Conservation (phyloP, 768 basidiomycete species). For the Butyriboletus loyo region DNA sequence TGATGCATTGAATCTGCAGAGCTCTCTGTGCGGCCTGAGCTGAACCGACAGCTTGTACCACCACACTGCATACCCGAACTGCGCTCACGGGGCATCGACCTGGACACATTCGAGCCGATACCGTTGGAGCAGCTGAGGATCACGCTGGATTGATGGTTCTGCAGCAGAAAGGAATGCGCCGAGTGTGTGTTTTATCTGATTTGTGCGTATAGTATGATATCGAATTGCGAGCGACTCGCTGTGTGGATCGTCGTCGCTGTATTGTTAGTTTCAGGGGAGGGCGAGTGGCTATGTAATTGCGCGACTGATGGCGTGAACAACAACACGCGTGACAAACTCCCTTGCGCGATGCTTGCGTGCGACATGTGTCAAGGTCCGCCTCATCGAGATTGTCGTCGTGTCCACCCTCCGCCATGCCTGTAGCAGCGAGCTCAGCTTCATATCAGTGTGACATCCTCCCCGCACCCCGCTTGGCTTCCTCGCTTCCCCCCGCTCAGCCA, state of each 20-base stretch:
- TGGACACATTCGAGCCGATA: slow-evolving; percentile 95
- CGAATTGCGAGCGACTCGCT: slow-evolving; percentile 29
- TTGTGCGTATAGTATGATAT: slow-evolving; percentile 36
- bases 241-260: slow-evolving; percentile 29
- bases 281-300: slow-evolving; percentile 20
- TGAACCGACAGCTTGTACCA: slow-evolving; percentile 90
- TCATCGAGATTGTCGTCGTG: background rate
- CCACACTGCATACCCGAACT: slow-evolving; percentile 87
- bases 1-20: slow-evolving; percentile 48
- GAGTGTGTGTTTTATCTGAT: slow-evolving; percentile 28
- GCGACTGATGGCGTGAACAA: no score
- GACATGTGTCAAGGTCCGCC: slow-evolving; percentile 27
- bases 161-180: slow-evolving; percentile 24
- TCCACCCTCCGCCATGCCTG: slow-evolving; percentile 13
- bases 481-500: background rate
- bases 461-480: slow-evolving; percentile 49
- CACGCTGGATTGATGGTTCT: slow-evolving; percentile 73
- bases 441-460: slow-evolving; percentile 75
- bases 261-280: slow-evolving; percentile 24
- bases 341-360: slow-evolving; percentile 36
- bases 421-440: slow-evolving; percentile 16
- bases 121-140: slow-evolving; percentile 94
- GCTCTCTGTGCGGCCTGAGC: slow-evolving; percentile 92
- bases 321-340: no score
- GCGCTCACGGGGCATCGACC: slow-evolving; percentile 76